phyloP scores from a whole-genome alignment of 176 grass and related monocot species.

The Phoenix dactylifera region DNA sequence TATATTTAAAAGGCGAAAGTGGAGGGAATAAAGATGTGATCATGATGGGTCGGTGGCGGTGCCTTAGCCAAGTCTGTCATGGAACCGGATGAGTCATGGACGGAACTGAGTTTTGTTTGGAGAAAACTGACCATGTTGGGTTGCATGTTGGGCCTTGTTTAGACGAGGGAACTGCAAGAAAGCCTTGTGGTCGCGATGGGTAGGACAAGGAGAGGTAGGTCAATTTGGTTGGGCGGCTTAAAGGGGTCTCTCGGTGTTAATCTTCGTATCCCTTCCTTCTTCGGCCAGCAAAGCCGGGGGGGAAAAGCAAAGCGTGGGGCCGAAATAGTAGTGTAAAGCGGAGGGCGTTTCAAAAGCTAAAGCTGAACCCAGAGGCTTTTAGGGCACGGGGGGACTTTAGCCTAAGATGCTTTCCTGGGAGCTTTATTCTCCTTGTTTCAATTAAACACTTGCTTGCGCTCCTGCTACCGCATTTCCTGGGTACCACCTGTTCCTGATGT shows the following conservation, averaged over 20 bases:
- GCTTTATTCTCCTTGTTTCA: conserved; percentile 33
- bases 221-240: too few species aligned
- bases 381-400: conserved; percentile 32
- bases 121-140: too few species aligned
- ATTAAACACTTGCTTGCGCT: background rate
- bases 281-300: background rate
- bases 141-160: too few species aligned
- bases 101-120: too few species aligned
- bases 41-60: conserved; percentile 17
- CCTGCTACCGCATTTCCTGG: too few species aligned
- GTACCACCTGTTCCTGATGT: too few species aligned
- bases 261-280: background rate
- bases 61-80: conserved; percentile 15
- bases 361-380: conserved; percentile 31
- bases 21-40: conserved; percentile 41
- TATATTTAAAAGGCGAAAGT: conserved; percentile 12
- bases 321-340: background rate
- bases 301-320: conserved; percentile 12
- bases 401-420: conserved; percentile 19
- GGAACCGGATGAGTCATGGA: too few species aligned
- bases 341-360: conserved; percentile 31
- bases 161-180: too few species aligned
- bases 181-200: too few species aligned
- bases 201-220: too few species aligned
- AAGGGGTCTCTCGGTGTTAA: conserved; percentile 9